These are phyloP conservation scores for Pyrenophora graminea DNA, from an alignment of 2,329 filamentous ascomycete species.

Conservation along the genomic window DNA sequence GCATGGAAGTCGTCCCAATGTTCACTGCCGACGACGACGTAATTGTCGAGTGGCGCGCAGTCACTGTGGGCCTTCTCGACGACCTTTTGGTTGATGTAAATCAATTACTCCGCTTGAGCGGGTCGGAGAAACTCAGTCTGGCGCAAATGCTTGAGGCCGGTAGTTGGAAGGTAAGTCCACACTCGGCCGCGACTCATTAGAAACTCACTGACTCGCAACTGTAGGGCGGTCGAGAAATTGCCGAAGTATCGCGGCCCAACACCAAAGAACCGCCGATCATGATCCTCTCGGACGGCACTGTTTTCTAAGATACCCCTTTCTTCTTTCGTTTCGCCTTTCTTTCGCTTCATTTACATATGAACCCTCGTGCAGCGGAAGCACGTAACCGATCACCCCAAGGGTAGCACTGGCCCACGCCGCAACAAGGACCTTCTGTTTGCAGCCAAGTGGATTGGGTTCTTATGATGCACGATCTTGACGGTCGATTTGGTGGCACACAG, in stretches of 20 bases:
- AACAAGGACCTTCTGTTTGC: constrained; percentile 20
- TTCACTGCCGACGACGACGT: constrained; percentile 76
- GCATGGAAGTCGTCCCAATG: constrained; percentile 72
- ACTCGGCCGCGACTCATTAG: not conserved
- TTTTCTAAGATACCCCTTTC: constrained; percentile 70
- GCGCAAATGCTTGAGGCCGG: constrained; percentile 93
- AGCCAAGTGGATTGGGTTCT: constrained; percentile 22
- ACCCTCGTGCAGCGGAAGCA: constrained; percentile 20
- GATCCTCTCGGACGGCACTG: constrained; percentile 93
- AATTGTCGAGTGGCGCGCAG: constrained; percentile 77
- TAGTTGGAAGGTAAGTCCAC: constrained; percentile 83
- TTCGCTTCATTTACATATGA: constrained; percentile 28
- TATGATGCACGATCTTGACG: constrained; percentile 35
- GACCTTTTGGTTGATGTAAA: constrained; percentile 72
- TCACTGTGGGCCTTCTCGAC: constrained; percentile 75
- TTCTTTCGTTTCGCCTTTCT: constrained; percentile 32
- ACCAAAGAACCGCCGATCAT: constrained; percentile 96
- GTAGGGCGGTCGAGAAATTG: constrained; percentile 89
- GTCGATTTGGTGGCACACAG: constrained; percentile 26
- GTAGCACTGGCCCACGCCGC: constrained; percentile 6
- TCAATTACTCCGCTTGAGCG: constrained; percentile 67
- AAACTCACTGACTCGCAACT: constrained; percentile 16
- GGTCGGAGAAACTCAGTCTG: constrained; percentile 71
- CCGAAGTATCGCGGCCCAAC: constrained; percentile 91
- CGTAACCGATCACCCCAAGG: constrained; percentile 16